Conservation (phyloP, 2,329 filamentous ascomycete genomes). For the Colletotrichum camelliae region DNA sequence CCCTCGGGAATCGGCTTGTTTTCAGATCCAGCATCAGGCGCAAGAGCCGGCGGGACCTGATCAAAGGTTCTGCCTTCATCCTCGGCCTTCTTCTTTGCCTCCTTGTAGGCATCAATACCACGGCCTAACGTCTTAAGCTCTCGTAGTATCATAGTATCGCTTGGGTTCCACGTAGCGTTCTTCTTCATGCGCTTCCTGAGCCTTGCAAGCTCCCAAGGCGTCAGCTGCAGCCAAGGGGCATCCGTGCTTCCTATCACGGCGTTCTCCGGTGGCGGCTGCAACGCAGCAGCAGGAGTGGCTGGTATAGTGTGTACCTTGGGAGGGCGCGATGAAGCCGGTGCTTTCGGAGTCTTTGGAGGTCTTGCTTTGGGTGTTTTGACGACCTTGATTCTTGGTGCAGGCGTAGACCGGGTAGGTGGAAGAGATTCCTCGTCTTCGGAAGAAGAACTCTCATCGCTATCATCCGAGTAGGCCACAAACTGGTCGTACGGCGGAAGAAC, state of each 20-base stretch:
- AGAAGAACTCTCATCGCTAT: conserved; percentile 58
- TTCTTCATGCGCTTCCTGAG: conserved; percentile 90
- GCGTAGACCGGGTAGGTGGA: conserved; percentile 34
- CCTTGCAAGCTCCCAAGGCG: conserved; percentile 68
- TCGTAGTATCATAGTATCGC: conserved; percentile 83
- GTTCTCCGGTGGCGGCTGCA: conserved; percentile 65
- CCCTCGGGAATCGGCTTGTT: conserved; percentile 61
- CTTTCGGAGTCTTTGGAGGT: conserved; percentile 48
- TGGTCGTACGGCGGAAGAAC: conserved; percentile 71
- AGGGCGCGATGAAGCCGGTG: conserved; percentile 18
- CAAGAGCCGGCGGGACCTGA: conserved; percentile 42
- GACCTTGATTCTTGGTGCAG: conserved; percentile 55
- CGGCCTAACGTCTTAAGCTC: conserved; percentile 76
- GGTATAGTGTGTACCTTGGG: conserved; percentile 34
- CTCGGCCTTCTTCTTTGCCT: conserved; percentile 69
- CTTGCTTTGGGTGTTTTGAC: conserved; percentile 39
- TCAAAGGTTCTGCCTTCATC: conserved; percentile 69
- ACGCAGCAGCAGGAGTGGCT: conserved; percentile 38
- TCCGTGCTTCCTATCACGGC: conserved; percentile 63
- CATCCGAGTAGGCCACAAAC: conserved; percentile 62
- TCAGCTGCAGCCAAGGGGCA: conserved; percentile 70
- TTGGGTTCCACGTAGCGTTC: conserved; percentile 84
- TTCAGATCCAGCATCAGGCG: conserved; percentile 56
- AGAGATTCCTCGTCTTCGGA: conserved; percentile 39
- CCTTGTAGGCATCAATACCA: conserved; percentile 65